Evolutionary conservation across 139 green algal species (phyloP).

Genomic region (Chlorella sp.): DNA sequence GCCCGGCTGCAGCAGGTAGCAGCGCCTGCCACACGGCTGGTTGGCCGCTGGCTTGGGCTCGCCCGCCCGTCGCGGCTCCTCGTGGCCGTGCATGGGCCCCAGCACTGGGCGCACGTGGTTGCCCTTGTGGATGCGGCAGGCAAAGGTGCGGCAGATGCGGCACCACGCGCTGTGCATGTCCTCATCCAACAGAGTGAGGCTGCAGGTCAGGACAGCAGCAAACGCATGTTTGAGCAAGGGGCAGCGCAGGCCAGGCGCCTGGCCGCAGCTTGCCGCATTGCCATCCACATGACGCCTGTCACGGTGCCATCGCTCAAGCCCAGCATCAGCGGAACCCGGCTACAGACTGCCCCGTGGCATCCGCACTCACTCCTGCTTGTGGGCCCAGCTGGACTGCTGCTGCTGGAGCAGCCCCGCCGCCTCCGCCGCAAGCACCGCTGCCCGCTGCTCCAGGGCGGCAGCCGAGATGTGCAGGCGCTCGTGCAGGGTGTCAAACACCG

Average conservation of each 20-base stretch:
- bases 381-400: not conserved
- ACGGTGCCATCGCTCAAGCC: too few species aligned
- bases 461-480: not conserved
- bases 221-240: too few species aligned
- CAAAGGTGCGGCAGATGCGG: slow-evolving; percentile 66
- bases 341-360: not conserved
- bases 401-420: not conserved
- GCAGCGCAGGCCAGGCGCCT: too few species aligned
- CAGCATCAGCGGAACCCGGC: too few species aligned
- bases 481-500: slow-evolving; percentile 5
- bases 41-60: too few species aligned
- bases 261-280: too few species aligned
- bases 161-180: slow-evolving; percentile 56
- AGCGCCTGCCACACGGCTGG: slow-evolving; percentile 43
- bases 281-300: too few species aligned
- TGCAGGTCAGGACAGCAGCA: not conserved
- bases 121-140: slow-evolving; percentile 59
- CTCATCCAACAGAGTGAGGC: slow-evolving; percentile 35
- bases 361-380: slow-evolving; percentile 5
- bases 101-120: not conserved
- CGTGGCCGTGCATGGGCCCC: not conserved
- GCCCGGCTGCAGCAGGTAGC: slow-evolving; percentile 33
- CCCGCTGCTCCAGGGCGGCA: not conserved
- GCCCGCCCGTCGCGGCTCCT: not conserved
- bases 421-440: not conserved